Conservation (phyloP, 331 rosid species). For the Telfairia occidentalis region DNA sequence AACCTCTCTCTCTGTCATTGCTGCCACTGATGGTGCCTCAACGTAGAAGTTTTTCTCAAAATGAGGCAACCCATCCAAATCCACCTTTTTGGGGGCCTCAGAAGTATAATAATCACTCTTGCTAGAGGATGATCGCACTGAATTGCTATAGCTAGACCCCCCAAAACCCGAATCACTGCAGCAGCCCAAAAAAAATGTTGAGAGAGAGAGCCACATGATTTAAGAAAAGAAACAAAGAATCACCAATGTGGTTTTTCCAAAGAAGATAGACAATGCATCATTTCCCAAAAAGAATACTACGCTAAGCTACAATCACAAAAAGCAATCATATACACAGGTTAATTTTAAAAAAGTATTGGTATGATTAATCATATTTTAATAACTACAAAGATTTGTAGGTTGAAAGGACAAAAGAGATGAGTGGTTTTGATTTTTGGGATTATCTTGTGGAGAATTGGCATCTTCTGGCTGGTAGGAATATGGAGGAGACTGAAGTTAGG, state of each 20-base stretch:
- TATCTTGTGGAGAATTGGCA: not conserved
- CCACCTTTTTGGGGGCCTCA: conserved; percentile 53
- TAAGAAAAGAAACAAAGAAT: not conserved
- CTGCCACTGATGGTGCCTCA: conserved; percentile 60
- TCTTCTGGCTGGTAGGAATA: not conserved
- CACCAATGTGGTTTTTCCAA: not conserved
- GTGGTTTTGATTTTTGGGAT: not conserved
- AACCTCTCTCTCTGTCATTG: conserved; percentile 76
- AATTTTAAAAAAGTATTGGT: not conserved
- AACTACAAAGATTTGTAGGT: not conserved
- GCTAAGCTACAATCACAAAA: not conserved
- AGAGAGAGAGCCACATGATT: conserved; percentile 8
- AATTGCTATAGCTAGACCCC: conserved; percentile 37
- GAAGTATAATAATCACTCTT: conserved; percentile 37
- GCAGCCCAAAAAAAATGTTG: conserved; percentile 11
- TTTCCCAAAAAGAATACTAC: not conserved
- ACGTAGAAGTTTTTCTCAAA: conserved; percentile 86
- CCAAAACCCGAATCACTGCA: conserved; percentile 79
- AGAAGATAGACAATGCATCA: not conserved
- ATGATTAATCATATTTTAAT: not conserved
- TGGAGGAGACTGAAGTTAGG: not conserved
- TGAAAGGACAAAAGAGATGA: not conserved
- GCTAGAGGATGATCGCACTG: conserved; percentile 43
- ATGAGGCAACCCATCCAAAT: conserved; percentile 82
- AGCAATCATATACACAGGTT: not conserved